Conservation (phyloP, 108 stramenopile species). For the Hondaea fermentalgiana region DNA sequence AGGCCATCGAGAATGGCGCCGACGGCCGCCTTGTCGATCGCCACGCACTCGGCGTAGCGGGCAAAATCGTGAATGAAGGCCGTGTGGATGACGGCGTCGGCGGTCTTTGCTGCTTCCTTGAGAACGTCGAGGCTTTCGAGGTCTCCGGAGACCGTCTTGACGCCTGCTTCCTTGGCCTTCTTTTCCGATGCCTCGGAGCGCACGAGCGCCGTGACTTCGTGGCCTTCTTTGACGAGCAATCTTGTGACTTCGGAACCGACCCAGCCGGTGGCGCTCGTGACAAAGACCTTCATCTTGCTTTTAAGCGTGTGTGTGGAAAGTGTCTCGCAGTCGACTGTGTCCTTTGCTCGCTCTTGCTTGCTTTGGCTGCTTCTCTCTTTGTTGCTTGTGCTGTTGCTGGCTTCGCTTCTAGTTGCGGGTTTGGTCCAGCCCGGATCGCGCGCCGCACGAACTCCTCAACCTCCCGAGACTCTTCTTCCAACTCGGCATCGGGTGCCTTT, state of each 20-base stretch:
- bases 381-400: too few species aligned
- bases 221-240: not conserved
- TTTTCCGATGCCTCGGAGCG: not conserved
- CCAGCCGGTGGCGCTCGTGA: not conserved
- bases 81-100: not conserved
- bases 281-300: not conserved
- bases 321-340: too few species aligned
- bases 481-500: too few species aligned
- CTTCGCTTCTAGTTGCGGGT: too few species aligned
- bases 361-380: too few species aligned
- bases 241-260: not conserved
- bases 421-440: too few species aligned
- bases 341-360: too few species aligned
- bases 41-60: not conserved
- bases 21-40: not conserved
- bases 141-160: not conserved
- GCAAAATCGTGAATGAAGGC: not conserved
- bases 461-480: too few species aligned
- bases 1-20: not conserved
- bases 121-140: not conserved
- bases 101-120: not conserved
- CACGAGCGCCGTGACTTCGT: not conserved
- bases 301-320: too few species aligned
- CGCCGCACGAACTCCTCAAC: too few species aligned
- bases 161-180: not conserved